Conservation (phyloP, 768 basidiomycete genomes). For the Multifurca ochricompacta region DNA sequence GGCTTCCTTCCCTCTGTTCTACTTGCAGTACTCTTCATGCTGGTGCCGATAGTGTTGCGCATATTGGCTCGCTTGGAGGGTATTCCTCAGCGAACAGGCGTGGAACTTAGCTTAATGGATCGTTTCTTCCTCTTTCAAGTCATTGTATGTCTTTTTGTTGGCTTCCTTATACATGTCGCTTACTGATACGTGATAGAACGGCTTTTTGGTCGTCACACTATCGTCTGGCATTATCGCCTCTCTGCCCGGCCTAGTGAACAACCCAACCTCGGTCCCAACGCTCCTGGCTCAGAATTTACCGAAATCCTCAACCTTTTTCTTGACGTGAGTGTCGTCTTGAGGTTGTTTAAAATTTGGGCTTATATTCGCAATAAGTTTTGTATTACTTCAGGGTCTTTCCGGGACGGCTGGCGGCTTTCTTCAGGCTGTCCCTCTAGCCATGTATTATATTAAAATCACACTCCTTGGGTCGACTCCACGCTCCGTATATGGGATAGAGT, state of each 20-base stretch:
- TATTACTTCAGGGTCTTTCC: conserved; percentile 73
- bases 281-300: conserved; percentile 77
- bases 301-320: conserved; percentile 80
- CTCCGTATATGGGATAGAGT: conserved; percentile 78
- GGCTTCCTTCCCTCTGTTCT: conserved; percentile 85
- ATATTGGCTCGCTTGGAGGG: conserved; percentile 82
- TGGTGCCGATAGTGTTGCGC: conserved; percentile 78
- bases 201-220: conserved; percentile 86
- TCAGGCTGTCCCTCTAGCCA: conserved; percentile 58
- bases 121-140: conserved; percentile 91
- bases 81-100: conserved; percentile 70
- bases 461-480: conserved; percentile 86
- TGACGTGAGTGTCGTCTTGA: conserved; percentile 47
- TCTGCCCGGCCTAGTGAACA: conserved; percentile 49
- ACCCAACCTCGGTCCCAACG: conserved; percentile 61
- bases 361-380: conserved; percentile 40
- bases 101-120: conserved; percentile 89
- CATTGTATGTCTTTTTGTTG: conserved; percentile 47
- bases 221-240: conserved; percentile 76
- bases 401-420: conserved; percentile 77
- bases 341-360: background rate
- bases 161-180: background rate
- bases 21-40: conserved; percentile 86
- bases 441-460: conserved; percentile 89
- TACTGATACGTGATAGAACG: conserved; percentile 49